A percentile compares a stretch with the other conserved stretches of the same genome.
Evolutionary conservation across 805 yeast species (phyloP).

Genomic region (Barnettozyma vustinii): DNA sequence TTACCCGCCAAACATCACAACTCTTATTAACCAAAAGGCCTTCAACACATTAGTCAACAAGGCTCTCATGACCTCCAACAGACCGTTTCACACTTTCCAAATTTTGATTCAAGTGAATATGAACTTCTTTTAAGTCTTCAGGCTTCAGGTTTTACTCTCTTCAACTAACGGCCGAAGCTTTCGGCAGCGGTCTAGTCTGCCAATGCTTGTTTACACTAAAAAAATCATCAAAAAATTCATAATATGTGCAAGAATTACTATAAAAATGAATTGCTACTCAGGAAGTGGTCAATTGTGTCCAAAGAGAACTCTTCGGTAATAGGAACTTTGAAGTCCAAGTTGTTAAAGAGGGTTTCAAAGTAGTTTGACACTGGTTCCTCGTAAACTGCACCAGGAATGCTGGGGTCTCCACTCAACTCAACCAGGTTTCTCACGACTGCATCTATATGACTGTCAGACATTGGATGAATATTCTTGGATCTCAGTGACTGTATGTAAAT

Average conservation of each 20-base stretch:
- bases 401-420: slow-evolving; percentile 9
- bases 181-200: too few relatives aligned
- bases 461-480: background rate
- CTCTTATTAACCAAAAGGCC: too few relatives aligned
- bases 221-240: too few relatives aligned
- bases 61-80: too few relatives aligned
- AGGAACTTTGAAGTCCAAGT: background rate
- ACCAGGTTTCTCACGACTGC: slow-evolving; percentile 2
- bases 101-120: too few relatives aligned
- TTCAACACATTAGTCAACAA: too few relatives aligned
- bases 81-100: too few relatives aligned
- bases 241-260: background rate
- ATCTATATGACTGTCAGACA: slow-evolving; percentile 1
- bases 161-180: too few relatives aligned
- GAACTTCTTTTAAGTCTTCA: too few relatives aligned
- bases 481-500: background rate
- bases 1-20: too few relatives aligned
- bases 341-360: slow-evolving; percentile 4
- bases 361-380: slow-evolving; percentile 8
- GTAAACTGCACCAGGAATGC: slow-evolving; percentile 3
- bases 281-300: slow-evolving; percentile 7
- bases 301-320: slow-evolving; percentile 1
- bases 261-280: slow-evolving; percentile 3
- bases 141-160: too few relatives aligned
- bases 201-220: too few relatives aligned